Conservation (phyloP, 2,329 filamentous ascomycete species). For the Aspergillus candidus region DNA sequence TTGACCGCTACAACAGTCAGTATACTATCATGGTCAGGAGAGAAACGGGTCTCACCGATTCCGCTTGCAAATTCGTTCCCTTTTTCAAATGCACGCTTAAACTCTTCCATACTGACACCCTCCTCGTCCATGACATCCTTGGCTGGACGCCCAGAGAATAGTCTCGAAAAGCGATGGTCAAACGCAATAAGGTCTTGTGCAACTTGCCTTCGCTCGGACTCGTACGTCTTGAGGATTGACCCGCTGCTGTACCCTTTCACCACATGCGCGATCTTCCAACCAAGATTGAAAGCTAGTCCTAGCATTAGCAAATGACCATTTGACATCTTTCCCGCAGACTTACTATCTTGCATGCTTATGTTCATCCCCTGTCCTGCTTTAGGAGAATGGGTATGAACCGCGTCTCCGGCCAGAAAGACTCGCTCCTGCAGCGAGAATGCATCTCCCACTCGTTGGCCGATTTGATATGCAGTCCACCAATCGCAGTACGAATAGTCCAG, state of each 20-base stretch:
- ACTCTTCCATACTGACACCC: constrained; percentile 57
- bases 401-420: constrained; percentile 66
- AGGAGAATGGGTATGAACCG: constrained; percentile 47
- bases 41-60: constrained; percentile 27
- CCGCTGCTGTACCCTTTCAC: constrained; percentile 38
- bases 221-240: constrained; percentile 47
- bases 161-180: constrained; percentile 52
- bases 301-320: background rate
- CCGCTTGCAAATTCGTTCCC: constrained; percentile 57
- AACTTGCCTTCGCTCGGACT: constrained; percentile 51
- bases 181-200: constrained; percentile 62
- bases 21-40: background rate
- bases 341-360: constrained; percentile 60
- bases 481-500: constrained; percentile 59
- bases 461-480: constrained; percentile 64
- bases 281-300: constrained; percentile 46
- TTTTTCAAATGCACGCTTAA: constrained; percentile 56
- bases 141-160: constrained; percentile 54
- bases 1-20: constrained; percentile 42
- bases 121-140: constrained; percentile 56
- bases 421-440: constrained; percentile 52
- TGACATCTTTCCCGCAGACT: background rate
- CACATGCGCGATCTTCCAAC: constrained; percentile 51
- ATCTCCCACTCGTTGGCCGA: constrained; percentile 58
- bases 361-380: constrained; percentile 61